phyloP scores from a whole-genome alignment of 129 eudicot genomes.

The Dittrichia graveolens region DNA sequence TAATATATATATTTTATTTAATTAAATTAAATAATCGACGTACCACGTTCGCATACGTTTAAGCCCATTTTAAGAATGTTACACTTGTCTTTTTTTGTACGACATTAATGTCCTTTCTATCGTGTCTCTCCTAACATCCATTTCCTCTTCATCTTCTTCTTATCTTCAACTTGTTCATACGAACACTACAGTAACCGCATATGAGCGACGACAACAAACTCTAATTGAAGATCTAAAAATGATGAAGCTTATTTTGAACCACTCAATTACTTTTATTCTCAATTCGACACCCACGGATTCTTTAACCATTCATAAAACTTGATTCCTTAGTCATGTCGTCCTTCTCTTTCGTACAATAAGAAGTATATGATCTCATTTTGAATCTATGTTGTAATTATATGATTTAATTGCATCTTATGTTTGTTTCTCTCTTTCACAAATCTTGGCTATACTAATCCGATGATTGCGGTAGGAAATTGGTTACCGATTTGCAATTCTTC shows the following conservation, averaged over 20 bases:
- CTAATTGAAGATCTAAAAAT: slow-evolving; percentile 8
- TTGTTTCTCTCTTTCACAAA: background rate
- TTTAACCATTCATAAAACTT: background rate
- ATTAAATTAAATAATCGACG: no score
- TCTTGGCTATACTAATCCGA: background rate
- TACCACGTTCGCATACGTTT: no score
- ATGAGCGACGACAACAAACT: background rate
- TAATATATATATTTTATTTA: no score
- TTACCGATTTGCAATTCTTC: slow-evolving; percentile 8
- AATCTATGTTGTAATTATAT: background rate
- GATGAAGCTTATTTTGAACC: background rate
- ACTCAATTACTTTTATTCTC: background rate
- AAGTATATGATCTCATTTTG: background rate
- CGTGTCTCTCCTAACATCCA: no score
- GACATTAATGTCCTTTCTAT: no score
- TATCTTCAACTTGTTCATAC: no score
- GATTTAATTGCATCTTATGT: background rate
- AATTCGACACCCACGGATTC: background rate
- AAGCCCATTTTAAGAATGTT: no score
- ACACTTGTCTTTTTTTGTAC: no score
- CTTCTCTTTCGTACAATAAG: background rate
- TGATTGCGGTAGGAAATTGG: slow-evolving; percentile 22
- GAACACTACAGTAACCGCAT: no score
- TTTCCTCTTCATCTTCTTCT: no score
- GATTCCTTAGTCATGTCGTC: background rate